A percentile compares a stretch with the other conserved stretches of the same genome.
Conservation (phyloP, 441 rosid species). For the Croton setiger region DNA sequence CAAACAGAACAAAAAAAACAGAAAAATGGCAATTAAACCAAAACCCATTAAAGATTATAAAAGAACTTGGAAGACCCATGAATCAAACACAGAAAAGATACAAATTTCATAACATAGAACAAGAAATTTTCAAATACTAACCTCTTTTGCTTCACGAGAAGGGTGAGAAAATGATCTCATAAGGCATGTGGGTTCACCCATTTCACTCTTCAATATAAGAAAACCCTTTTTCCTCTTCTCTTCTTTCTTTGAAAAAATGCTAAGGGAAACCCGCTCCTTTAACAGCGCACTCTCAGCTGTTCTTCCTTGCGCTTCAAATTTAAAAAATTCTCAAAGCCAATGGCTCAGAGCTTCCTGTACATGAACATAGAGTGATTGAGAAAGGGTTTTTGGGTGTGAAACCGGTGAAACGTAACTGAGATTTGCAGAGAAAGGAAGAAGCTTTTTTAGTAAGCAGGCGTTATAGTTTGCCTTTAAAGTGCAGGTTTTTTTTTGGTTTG, state of each 20-base stretch:
- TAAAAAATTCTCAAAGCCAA: slow-evolving; percentile 14
- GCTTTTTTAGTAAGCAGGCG: slow-evolving; percentile 10
- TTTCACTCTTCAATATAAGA: slow-evolving; percentile 24
- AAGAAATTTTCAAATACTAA: slow-evolving; percentile 18
- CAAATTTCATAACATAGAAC: slow-evolving; percentile 3
- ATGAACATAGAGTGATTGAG: not conserved
- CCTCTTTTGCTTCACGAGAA: slow-evolving; percentile 55
- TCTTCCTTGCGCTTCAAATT: slow-evolving; percentile 1
- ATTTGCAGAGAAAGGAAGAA: slow-evolving; percentile 12
- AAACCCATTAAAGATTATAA: not conserved
- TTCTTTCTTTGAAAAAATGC: not conserved
- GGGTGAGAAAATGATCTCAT: slow-evolving; percentile 88
- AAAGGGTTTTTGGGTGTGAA: not conserved
- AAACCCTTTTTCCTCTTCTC: slow-evolving; percentile 6
- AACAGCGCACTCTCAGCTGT: not conserved
- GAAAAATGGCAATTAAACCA: slow-evolving; percentile 6
- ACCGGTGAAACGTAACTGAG: not conserved
- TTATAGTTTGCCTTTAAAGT: slow-evolving; percentile 13
- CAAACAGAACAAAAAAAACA: slow-evolving; percentile 13
- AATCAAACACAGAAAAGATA: not conserved
- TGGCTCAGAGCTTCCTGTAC: slow-evolving; percentile 27
- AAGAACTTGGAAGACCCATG: not conserved
- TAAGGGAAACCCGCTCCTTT: not conserved
- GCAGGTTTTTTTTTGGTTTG: not conserved
- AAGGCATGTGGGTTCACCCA: slow-evolving; percentile 75